Evolutionary conservation across 2,329 filamentous ascomycete species (phyloP).

Genomic region (Neofusicoccum umdonicola): DNA sequence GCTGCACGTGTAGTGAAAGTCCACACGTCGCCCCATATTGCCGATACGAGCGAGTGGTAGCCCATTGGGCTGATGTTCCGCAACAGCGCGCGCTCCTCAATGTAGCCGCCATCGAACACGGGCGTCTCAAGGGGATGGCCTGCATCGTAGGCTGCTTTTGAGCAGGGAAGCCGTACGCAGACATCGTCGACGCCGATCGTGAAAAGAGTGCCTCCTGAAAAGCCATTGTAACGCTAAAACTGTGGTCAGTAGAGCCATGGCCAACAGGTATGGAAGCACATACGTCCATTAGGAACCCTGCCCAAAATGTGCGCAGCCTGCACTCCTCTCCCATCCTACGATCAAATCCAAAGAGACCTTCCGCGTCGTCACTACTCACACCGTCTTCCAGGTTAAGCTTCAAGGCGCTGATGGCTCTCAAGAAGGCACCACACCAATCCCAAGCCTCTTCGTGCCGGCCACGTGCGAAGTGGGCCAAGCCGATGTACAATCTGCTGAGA

Average conservation of each 20-base stretch:
- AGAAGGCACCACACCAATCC: constrained; percentile 62
- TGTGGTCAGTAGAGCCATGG: constrained; percentile 15
- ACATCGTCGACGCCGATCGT: constrained; percentile 64
- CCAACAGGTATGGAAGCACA: constrained; percentile 26
- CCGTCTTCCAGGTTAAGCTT: constrained; percentile 63
- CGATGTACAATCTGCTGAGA: constrained; percentile 65
- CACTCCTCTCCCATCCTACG: constrained; percentile 62
- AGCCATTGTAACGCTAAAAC: constrained; percentile 57
- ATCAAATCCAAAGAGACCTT: constrained; percentile 57
- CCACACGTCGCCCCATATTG: constrained; percentile 65
- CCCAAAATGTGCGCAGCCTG: constrained; percentile 69
- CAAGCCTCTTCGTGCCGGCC: constrained; percentile 60
- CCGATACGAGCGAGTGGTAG: constrained; percentile 60
- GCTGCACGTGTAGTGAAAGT: constrained; percentile 56
- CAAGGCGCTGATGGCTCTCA: constrained; percentile 59
- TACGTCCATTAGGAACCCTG: constrained; percentile 66
- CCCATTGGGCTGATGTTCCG: constrained; percentile 51
- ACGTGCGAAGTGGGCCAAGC: constrained; percentile 63
- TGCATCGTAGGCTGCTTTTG: constrained; percentile 60
- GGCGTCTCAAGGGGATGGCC: constrained; percentile 58
- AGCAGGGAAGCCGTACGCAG: constrained; percentile 64
- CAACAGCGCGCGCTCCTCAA: constrained; percentile 33
- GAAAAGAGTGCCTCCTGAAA: constrained; percentile 50
- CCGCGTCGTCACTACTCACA: constrained; percentile 39
- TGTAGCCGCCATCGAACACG: constrained; percentile 57